phyloP scores from a whole-genome alignment of 2,329 filamentous ascomycete species.

The Bisporella sp. region DNA sequence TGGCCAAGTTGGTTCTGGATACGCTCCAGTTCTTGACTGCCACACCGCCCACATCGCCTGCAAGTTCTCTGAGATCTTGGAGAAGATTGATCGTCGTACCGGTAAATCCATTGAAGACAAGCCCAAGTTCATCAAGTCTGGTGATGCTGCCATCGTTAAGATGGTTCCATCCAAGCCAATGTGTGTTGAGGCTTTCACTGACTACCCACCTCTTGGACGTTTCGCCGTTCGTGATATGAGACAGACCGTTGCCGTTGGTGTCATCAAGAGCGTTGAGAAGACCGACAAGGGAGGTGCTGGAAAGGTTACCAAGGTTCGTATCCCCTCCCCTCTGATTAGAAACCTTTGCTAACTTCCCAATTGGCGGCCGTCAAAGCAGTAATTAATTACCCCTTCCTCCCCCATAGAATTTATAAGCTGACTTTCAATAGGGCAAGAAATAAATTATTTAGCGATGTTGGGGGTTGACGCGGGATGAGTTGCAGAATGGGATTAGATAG shows the following conservation, averaged over 20 bases:
- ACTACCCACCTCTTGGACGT: conserved; percentile 98
- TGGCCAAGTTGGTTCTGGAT: conserved; percentile 97
- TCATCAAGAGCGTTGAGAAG: conserved; percentile 70
- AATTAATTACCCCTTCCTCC: too few relatives aligned
- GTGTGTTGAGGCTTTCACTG: conserved; percentile 99
- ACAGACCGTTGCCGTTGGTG: conserved; percentile 68
- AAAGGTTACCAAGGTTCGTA: conserved; percentile 18
- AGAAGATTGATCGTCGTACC: conserved; percentile 99
- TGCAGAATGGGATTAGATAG: too few relatives aligned
- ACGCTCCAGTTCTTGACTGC: conserved; percentile 98
- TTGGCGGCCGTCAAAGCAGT: too few relatives aligned
- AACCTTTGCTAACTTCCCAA: too few relatives aligned
- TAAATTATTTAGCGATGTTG: too few relatives aligned
- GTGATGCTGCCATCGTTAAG: conserved; percentile 98
- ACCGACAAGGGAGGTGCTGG: conserved; percentile 16
- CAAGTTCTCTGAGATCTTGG: conserved; percentile 98
- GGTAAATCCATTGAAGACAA: conserved; percentile 87
- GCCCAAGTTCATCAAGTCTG: neutral
- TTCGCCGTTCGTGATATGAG: conserved; percentile 98
- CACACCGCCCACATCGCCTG: conserved; percentile 99
- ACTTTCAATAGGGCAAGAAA: too few relatives aligned
- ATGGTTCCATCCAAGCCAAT: conserved; percentile 99
- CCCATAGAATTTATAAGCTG: too few relatives aligned
- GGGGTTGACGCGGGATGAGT: too few relatives aligned
- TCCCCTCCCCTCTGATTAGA: neutral